Conservation (phyloP, 306 rosid species). For the Ceratonia siliqua region DNA sequence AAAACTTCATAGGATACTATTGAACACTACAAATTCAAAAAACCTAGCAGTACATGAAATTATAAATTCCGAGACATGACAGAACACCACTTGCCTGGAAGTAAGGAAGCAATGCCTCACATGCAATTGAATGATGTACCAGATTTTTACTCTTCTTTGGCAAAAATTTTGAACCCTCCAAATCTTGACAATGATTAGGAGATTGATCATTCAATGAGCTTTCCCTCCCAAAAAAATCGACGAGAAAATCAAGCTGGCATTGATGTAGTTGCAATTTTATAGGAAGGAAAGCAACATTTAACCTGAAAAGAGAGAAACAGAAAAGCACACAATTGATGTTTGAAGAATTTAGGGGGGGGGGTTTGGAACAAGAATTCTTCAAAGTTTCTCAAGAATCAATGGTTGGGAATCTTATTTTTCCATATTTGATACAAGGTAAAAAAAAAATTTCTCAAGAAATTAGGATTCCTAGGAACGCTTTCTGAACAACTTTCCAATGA, state of each 20-base stretch:
- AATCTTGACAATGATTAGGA: conserved; percentile 52
- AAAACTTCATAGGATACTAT: conserved; percentile 16
- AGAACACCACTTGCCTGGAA: conserved; percentile 75
- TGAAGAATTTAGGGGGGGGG: background rate
- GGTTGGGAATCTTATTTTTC: too few relatives aligned
- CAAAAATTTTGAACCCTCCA: conserved; percentile 58
- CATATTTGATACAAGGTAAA: too few relatives aligned
- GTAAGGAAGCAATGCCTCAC: conserved; percentile 94
- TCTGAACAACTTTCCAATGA: too few relatives aligned
- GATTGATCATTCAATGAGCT: conserved; percentile 53
- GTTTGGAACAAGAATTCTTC: too few relatives aligned
- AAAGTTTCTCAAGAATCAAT: too few relatives aligned
- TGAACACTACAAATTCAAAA: background rate
- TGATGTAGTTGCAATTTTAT: conserved; percentile 80
- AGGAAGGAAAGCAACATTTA: conserved; percentile 70
- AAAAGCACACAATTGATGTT: background rate
- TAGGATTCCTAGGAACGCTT: too few relatives aligned
- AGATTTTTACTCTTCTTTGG: conserved; percentile 39
- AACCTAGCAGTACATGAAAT: conserved; percentile 6
- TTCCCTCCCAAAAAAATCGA: conserved; percentile 73
- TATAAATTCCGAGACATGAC: conserved; percentile 12
- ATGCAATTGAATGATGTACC: conserved; percentile 48
- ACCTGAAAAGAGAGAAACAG: conserved; percentile 51
- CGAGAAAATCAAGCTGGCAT: conserved; percentile 80
- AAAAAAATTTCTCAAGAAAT: too few relatives aligned